A percentile compares a stretch with the other conserved stretches of the same genome.
Evolutionary conservation across 352 stramenopile species (phyloP).

Genomic region (Globisporangium emineosum): DNA sequence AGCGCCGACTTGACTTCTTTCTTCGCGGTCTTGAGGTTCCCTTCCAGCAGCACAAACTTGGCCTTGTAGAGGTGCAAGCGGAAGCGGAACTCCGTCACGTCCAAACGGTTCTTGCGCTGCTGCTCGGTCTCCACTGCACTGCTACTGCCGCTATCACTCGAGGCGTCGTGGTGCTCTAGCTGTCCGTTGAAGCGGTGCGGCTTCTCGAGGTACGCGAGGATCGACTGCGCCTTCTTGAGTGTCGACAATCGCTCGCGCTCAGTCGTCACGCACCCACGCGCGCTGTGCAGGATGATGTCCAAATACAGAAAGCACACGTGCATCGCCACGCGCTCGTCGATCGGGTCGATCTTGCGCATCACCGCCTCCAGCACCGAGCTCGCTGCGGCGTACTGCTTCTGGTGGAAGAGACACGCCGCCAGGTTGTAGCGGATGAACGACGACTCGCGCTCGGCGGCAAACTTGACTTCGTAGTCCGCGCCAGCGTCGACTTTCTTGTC

Average conservation of each 20-base stretch:
- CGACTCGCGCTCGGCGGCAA: slow-evolving; percentile 80
- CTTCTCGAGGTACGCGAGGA: slow-evolving; percentile 89
- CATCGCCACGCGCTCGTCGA: slow-evolving; percentile 91
- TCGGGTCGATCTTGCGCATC: slow-evolving; percentile 87
- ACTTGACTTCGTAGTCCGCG: slow-evolving; percentile 25
- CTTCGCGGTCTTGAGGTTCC: slow-evolving; percentile 87
- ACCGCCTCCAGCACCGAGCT: slow-evolving; percentile 82
- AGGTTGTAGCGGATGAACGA: slow-evolving; percentile 91
- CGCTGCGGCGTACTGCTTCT: slow-evolving; percentile 89
- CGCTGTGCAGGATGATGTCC: slow-evolving; percentile 90
- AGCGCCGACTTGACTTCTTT: slow-evolving; percentile 92
- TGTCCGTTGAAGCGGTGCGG: slow-evolving; percentile 88
- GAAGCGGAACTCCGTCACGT: slow-evolving; percentile 89
- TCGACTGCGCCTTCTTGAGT: slow-evolving; percentile 82
- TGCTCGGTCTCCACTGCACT: slow-evolving; percentile 41
- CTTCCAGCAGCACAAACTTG: slow-evolving; percentile 87
- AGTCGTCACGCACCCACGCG: slow-evolving; percentile 75
- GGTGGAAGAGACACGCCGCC: slow-evolving; percentile 79
- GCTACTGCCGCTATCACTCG: slow-evolving; percentile 27
- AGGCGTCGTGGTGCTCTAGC: slow-evolving; percentile 38
- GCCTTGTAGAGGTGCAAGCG: slow-evolving; percentile 90
- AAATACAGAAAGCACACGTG: slow-evolving; percentile 92
- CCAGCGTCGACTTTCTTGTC: slow-evolving; percentile 45
- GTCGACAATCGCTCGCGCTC: slow-evolving; percentile 66
- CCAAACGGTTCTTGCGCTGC: slow-evolving; percentile 56